These are phyloP conservation scores for Phaeomoniella chlamydospora DNA, from an alignment of 2,329 filamentous ascomycete genomes.

Conservation along the genomic window DNA sequence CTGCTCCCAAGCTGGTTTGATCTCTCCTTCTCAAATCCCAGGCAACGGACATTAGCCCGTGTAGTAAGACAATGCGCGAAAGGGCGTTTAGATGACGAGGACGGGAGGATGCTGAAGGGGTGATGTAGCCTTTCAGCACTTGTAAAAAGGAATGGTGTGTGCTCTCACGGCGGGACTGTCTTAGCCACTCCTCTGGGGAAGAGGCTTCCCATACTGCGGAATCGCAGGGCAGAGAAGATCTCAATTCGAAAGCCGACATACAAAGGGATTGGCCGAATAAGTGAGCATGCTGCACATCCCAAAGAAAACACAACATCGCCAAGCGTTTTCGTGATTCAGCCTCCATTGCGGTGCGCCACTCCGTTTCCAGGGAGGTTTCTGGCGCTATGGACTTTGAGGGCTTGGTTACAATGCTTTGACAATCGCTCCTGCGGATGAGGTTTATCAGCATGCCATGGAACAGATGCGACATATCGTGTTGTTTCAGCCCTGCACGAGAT, in stretches of 20 bases:
- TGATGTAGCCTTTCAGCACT: conserved; percentile 42
- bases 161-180: conserved; percentile 21
- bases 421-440: conserved; percentile 37
- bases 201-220: conserved; percentile 43
- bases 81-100: conserved; percentile 32
- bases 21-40: conserved; percentile 50
- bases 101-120: conserved; percentile 21
- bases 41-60: conserved; percentile 48
- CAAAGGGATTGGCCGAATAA: conserved; percentile 52
- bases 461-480: conserved; percentile 49
- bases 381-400: background rate
- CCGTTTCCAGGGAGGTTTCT: conserved; percentile 22
- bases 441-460: conserved; percentile 43
- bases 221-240: conserved; percentile 40
- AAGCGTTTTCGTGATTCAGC: conserved; percentile 46
- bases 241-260: conserved; percentile 51
- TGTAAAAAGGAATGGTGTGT: conserved; percentile 30
- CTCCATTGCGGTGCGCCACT: conserved; percentile 40
- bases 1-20: conserved; percentile 41
- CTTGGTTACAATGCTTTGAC: conserved; percentile 24
- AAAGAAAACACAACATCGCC: conserved; percentile 49
- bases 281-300: conserved; percentile 51
- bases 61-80: conserved; percentile 39
- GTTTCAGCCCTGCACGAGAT: conserved; percentile 45
- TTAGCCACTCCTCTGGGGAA: conserved; percentile 36